A percentile compares a stretch with the other conserved stretches of the same genome.
Evolutionary conservation across 1,139 yeast genomes (phyloP).

Genomic region (Geotrichum fermentans): DNA sequence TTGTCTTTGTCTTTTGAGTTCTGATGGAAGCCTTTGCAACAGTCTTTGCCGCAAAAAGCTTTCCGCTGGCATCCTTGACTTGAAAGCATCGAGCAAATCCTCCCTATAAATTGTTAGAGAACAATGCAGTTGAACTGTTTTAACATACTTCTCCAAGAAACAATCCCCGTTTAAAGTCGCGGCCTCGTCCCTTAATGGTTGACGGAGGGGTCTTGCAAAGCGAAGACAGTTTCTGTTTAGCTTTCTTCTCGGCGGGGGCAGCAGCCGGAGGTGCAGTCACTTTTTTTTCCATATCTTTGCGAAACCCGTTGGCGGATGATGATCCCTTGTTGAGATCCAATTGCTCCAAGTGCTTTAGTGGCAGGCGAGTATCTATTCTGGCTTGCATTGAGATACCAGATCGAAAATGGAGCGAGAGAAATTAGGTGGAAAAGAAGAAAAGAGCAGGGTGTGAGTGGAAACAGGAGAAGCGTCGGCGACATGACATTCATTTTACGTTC

Average conservation of each 20-base stretch:
- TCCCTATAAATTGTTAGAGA: slow-evolving; percentile 43
- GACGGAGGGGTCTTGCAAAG: slow-evolving; percentile 94
- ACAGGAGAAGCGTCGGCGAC: neutral
- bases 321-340: slow-evolving; percentile 5
- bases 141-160: slow-evolving; percentile 71
- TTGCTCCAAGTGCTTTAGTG: slow-evolving; percentile 11
- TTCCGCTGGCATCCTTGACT: slow-evolving; percentile 77
- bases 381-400: slow-evolving; percentile 4
- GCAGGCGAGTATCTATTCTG: slow-evolving; percentile 6
- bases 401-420: neutral
- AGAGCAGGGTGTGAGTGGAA: neutral
- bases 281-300: slow-evolving; percentile 1
- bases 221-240: slow-evolving; percentile 80
- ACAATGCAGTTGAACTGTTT: neutral
- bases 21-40: slow-evolving; percentile 93
- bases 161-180: slow-evolving; percentile 84
- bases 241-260: slow-evolving; percentile 44
- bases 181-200: slow-evolving; percentile 63
- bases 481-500: neutral
- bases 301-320: neutral
- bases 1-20: slow-evolving; percentile 85
- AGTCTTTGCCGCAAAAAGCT: slow-evolving; percentile 91
- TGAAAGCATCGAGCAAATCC: slow-evolving; percentile 99
- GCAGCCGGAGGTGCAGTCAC: neutral
- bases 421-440: neutral